phyloP scores from a whole-genome alignment of 2,329 filamentous ascomycete species.

The Xylogone sp. region DNA sequence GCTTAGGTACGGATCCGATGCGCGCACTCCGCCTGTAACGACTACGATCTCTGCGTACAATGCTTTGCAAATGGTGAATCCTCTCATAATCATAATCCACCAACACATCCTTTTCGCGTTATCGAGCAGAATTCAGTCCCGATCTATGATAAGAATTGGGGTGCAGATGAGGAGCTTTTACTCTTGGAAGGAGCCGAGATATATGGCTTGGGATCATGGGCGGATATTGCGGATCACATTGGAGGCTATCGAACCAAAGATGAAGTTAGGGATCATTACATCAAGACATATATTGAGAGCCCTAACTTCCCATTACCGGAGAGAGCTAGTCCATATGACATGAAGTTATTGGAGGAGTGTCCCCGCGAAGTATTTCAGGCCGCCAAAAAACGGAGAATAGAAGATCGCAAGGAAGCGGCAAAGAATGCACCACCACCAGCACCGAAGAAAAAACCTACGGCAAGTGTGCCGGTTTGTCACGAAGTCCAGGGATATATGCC shows the following conservation, averaged over 20 bases:
- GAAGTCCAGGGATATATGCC: constrained; percentile 99
- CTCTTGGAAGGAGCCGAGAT: constrained; percentile 92
- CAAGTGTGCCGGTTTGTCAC: constrained; percentile 92
- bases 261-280: constrained; percentile 93
- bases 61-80: constrained; percentile 84
- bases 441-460: constrained; percentile 93
- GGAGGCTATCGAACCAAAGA: constrained; percentile 92
- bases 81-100: constrained; percentile 81
- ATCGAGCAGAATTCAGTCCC: constrained; percentile 99
- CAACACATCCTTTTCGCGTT: constrained; percentile 83
- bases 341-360: constrained; percentile 71
- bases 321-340: constrained; percentile 79
- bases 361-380: constrained; percentile 91
- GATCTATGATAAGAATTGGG: constrained; percentile 93
- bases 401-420: constrained; percentile 81
- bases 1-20: constrained; percentile 88
- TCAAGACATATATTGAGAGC: constrained; percentile 81
- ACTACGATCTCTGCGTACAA: constrained; percentile 95
- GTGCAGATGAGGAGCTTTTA: constrained; percentile 93
- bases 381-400: constrained; percentile 88
- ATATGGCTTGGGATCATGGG: constrained; percentile 95
- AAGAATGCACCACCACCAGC: constrained; percentile 80
- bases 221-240: constrained; percentile 96
- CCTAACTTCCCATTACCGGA: constrained; percentile 81
- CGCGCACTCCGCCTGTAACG: constrained; percentile 70